phyloP scores from a whole-genome alignment of 495 filamentous ascomycete genomes.

The Penicillium malachiteum region DNA sequence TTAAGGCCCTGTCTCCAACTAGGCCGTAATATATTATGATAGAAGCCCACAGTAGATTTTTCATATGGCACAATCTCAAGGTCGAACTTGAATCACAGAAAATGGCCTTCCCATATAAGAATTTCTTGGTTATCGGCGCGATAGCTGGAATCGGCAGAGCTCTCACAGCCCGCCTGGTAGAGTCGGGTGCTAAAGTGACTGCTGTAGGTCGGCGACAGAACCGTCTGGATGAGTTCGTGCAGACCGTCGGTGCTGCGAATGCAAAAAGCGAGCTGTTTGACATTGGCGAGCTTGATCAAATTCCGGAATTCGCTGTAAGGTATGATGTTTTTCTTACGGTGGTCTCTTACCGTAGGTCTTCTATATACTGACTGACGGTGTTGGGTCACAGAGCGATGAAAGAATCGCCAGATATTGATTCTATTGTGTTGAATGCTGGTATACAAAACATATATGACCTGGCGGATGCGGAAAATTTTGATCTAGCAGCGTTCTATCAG shows the following conservation, averaged over 20 bases:
- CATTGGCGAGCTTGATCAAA: conserved; percentile 56
- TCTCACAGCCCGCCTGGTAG: conserved; percentile 60
- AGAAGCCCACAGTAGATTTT: too few species aligned
- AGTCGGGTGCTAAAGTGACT: conserved; percentile 59
- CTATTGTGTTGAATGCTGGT: conserved; percentile 40
- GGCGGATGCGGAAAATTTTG: conserved; percentile 51
- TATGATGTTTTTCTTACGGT: too few species aligned
- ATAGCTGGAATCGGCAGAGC: conserved; percentile 68
- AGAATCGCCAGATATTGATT: conserved; percentile 47
- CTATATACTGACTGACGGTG: too few species aligned
- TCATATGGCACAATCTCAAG: too few species aligned
- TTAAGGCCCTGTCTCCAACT: too few species aligned
- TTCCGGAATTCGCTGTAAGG: conserved; percentile 54
- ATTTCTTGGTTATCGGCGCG: conserved; percentile 66
- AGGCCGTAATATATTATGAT: too few species aligned
- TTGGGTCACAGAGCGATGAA: too few species aligned
- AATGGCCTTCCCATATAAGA: conserved; percentile 65
- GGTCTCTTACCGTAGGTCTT: too few species aligned
- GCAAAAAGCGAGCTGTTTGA: conserved; percentile 56
- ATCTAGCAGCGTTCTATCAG: conserved; percentile 46
- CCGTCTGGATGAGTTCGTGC: conserved; percentile 60
- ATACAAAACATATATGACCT: conserved; percentile 53
- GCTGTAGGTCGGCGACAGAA: conserved; percentile 65
- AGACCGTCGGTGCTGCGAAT: conserved; percentile 57
- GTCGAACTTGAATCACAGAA: background rate